Percentiles rank a stretch among this genome's conserved stretches.
Conservation (phyloP, 2,329 filamentous ascomycete species). For the Corynespora cassiicola region DNA sequence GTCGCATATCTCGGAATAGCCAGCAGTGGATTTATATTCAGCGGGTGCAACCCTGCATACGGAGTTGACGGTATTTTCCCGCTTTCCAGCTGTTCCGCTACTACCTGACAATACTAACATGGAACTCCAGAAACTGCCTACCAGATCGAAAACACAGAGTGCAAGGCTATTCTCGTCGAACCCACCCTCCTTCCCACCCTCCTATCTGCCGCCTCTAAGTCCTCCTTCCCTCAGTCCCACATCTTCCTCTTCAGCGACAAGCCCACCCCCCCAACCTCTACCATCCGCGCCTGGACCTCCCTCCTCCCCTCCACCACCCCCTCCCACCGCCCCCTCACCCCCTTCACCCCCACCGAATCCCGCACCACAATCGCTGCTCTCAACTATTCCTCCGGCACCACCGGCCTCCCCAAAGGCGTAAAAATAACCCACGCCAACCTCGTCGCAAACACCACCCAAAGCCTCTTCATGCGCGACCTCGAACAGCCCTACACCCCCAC, state of each 20-base stretch:
- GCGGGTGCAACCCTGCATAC: constrained; percentile 62
- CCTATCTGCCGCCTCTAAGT: constrained; percentile 52
- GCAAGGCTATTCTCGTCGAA: constrained; percentile 59
- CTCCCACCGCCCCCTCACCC: too few relatives aligned
- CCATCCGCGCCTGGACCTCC: too few relatives aligned
- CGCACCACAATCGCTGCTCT: constrained; percentile 42
- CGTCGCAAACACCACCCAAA: constrained; percentile 48
- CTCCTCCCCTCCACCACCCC: too few relatives aligned
- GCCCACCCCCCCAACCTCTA: too few relatives aligned
- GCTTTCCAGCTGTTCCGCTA: background rate
- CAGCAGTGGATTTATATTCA: constrained; percentile 61
- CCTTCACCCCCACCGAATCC: constrained; percentile 14
- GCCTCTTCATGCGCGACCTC: constrained; percentile 47
- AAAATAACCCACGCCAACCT: constrained; percentile 53
- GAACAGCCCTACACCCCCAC: constrained; percentile 29
- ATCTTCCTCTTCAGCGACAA: constrained; percentile 60
- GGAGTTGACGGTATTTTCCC: constrained; percentile 53
- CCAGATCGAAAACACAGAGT: constrained; percentile 59
- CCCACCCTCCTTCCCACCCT: constrained; percentile 53
- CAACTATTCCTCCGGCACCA: constrained; percentile 49
- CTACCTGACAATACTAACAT: too few relatives aligned
- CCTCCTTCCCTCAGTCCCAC: constrained; percentile 47
- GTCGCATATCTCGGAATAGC: constrained; percentile 62
- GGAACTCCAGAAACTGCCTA: constrained; percentile 57
- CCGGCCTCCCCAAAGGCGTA: constrained; percentile 53